Evolutionary conservation across 2,329 filamentous ascomycete species (phyloP).

Genomic region (Verticillium nonalfalfae): DNA sequence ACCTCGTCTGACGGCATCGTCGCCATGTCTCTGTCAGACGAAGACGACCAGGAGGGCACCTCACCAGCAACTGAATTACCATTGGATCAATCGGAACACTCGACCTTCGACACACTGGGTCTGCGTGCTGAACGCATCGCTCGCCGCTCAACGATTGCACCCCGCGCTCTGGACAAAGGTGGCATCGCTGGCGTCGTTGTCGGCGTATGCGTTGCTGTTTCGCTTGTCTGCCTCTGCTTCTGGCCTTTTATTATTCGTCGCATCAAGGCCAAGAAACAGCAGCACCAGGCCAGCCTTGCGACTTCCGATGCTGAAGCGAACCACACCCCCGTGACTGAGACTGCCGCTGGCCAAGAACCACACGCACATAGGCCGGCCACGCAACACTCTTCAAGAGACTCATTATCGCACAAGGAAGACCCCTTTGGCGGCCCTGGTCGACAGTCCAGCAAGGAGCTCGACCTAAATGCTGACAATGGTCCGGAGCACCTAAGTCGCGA

Average conservation of each 20-base stretch:
- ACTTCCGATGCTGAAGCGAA: constrained; percentile 10
- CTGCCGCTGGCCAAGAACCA: constrained; percentile 9
- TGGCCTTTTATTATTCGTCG: constrained; percentile 30
- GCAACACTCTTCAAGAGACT: constrained; percentile 29
- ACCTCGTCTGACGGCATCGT: constrained; percentile 12
- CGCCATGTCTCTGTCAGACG: constrained; percentile 10
- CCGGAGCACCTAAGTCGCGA: constrained; percentile 1
- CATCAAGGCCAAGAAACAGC: constrained; percentile 20
- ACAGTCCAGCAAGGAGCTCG: constrained; percentile 16
- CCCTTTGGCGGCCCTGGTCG: constrained; percentile 18
- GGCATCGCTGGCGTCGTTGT: constrained; percentile 30
- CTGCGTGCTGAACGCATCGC: not conserved
- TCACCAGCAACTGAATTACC: not conserved
- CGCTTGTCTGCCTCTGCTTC: constrained; percentile 27
- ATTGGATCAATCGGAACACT: constrained; percentile 1
- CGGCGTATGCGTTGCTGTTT: constrained; percentile 24
- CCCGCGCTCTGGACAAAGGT: constrained; percentile 22
- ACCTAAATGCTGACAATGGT: constrained; percentile 1
- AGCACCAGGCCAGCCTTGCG: not conserved
- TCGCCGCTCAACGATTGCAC: constrained; percentile 18
- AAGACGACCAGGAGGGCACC: constrained; percentile 5
- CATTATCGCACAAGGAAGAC: constrained; percentile 22
- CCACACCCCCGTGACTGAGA: constrained; percentile 2
- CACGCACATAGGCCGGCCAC: constrained; percentile 7
- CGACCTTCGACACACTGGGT: constrained; percentile 1